phyloP scores from a whole-genome alignment of 495 filamentous ascomycete species.

The Aspergillus olivimuriae region DNA sequence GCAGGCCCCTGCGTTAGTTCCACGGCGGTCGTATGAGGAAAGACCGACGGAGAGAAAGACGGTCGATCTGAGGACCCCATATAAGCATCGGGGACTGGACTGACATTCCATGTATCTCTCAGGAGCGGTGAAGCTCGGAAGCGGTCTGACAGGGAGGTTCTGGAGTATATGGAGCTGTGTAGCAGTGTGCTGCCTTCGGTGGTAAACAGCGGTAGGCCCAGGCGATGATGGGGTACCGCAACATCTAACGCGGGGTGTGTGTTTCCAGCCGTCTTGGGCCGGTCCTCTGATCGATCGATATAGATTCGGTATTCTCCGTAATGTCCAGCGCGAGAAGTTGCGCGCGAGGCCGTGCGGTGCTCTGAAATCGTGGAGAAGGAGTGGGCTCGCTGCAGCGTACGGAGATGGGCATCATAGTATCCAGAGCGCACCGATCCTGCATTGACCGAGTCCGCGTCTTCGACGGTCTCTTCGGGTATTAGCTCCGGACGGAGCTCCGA shows the following conservation, averaged over 20 bases:
- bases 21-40: slow-evolving; percentile 43
- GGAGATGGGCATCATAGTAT: slow-evolving; percentile 18
- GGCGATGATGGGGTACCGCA: slow-evolving; percentile 77
- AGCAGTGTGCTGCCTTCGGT: slow-evolving; percentile 71
- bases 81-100: slow-evolving; percentile 17
- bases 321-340: slow-evolving; percentile 21
- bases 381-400: slow-evolving; percentile 45
- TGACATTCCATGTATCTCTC: slow-evolving; percentile 18
- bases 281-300: slow-evolving; percentile 67
- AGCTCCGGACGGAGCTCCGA: slow-evolving; percentile 37
- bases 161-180: slow-evolving; percentile 63
- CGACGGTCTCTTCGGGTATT: slow-evolving; percentile 17
- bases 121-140: slow-evolving; percentile 42
- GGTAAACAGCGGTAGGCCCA: slow-evolving; percentile 80
- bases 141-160: slow-evolving; percentile 47
- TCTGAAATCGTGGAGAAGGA: slow-evolving; percentile 61
- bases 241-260: slow-evolving; percentile 60
- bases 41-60: slow-evolving; percentile 37
- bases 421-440: slow-evolving; percentile 22
- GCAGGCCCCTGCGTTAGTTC: slow-evolving; percentile 28
- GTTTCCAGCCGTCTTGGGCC: slow-evolving; percentile 58
- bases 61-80: slow-evolving; percentile 22
- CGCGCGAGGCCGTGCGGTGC: slow-evolving; percentile 27
- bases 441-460: slow-evolving; percentile 25
- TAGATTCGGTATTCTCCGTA: slow-evolving; percentile 72